phyloP scores from a whole-genome alignment of 306 rosid species.

The Ochetophila trinervis region DNA sequence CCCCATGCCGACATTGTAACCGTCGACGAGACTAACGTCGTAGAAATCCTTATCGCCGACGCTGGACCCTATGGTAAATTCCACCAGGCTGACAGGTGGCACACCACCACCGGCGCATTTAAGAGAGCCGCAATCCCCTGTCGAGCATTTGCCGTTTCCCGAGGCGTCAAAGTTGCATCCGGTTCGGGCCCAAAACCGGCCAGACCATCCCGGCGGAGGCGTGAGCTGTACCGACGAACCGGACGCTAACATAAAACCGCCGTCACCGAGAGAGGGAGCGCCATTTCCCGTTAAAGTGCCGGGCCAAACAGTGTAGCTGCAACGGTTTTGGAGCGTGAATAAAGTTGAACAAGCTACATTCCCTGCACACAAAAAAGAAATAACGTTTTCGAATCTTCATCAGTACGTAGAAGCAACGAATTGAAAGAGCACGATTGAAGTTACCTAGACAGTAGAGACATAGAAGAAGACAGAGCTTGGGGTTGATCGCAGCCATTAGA shows the following conservation, averaged over 20 bases:
- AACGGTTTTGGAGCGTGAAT: slow-evolving; percentile 57
- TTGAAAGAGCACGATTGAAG: neutral
- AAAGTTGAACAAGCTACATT: slow-evolving; percentile 38
- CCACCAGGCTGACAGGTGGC: slow-evolving; percentile 68
- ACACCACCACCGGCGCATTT: slow-evolving; percentile 54
- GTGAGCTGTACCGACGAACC: slow-evolving; percentile 37
- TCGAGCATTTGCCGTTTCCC: slow-evolving; percentile 55
- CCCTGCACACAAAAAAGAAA: slow-evolving; percentile 26
- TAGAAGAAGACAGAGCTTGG: slow-evolving; percentile 21
- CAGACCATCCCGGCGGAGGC: slow-evolving; percentile 82
- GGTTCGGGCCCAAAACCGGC: slow-evolving; percentile 85
- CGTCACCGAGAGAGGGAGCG: slow-evolving; percentile 48
- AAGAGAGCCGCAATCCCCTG: slow-evolving; percentile 66
- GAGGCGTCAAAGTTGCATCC: slow-evolving; percentile 56
- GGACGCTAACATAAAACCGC: slow-evolving; percentile 51
- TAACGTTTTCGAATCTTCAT: neutral
- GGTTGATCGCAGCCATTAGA: neutral
- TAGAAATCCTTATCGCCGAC: slow-evolving; percentile 57
- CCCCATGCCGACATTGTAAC: slow-evolving; percentile 81
- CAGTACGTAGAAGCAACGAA: neutral
- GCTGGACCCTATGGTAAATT: slow-evolving; percentile 49
- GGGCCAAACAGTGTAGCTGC: slow-evolving; percentile 71
- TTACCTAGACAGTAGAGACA: slow-evolving; percentile 40
- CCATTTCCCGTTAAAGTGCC: slow-evolving; percentile 78
- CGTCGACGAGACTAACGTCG: slow-evolving; percentile 86